A percentile compares a stretch with the other conserved stretches of the same genome.
Conservation (phyloP, 805 yeast species). For the Kuraishia cidri region DNA sequence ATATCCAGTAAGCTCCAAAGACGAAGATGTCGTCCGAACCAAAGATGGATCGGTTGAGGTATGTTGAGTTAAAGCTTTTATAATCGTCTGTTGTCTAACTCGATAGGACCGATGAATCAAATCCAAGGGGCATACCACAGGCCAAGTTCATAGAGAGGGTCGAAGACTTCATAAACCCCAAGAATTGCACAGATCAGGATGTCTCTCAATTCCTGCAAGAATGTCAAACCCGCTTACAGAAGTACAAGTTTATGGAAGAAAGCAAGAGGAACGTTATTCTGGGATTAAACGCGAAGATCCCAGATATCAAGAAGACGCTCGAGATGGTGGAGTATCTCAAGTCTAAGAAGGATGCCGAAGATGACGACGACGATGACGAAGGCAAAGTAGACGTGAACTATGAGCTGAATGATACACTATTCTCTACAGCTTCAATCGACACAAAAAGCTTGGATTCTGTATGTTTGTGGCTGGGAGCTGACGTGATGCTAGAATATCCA, state of each 20-base stretch:
- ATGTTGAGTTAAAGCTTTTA: too few species aligned
- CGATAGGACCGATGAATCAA: constrained; percentile 46
- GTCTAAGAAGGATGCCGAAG: constrained; percentile 28
- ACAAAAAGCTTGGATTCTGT: constrained; percentile 51
- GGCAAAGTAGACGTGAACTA: constrained; percentile 64
- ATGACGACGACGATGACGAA: constrained; percentile 20
- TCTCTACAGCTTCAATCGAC: constrained; percentile 70
- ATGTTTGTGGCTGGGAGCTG: constrained; percentile 95
- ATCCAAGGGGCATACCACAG: constrained; percentile 94
- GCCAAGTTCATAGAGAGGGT: constrained; percentile 91
- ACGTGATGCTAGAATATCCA: constrained; percentile 93
- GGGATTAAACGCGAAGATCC: constrained; percentile 63
- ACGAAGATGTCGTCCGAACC: too few species aligned
- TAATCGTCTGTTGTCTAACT: too few species aligned
- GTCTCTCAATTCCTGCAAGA: constrained; percentile 44
- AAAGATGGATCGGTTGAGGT: too few species aligned
- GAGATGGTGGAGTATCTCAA: constrained; percentile 59
- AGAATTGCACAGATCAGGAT: constrained; percentile 20
- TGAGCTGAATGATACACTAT: constrained; percentile 89
- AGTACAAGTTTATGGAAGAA: constrained; percentile 81
- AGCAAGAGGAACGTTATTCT: constrained; percentile 38
- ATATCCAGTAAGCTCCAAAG: too few species aligned
- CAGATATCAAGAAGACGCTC: constrained; percentile 86
- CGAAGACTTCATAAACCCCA: constrained; percentile 53
- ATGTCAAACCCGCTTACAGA: constrained; percentile 83